A percentile compares a stretch with the other conserved stretches of the same genome.
Evolutionary conservation across 2,329 filamentous ascomycete species (phyloP).

Genomic region (Ambrosiella beaveri): DNA sequence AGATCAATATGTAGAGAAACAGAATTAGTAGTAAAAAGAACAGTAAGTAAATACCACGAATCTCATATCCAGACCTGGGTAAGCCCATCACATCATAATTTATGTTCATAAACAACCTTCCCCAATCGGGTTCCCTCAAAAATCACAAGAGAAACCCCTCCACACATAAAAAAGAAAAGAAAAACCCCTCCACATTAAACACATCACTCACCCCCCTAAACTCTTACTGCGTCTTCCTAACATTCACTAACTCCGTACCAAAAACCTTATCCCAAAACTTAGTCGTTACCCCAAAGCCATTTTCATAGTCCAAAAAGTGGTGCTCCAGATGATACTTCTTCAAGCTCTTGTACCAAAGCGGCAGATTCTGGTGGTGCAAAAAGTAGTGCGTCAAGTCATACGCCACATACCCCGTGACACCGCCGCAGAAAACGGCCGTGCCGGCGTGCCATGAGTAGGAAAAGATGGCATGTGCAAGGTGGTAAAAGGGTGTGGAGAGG

Average conservation of each 20-base stretch:
- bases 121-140: too few relatives aligned
- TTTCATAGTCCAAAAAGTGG: constrained; percentile 95
- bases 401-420: constrained; percentile 86
- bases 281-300: constrained; percentile 92
- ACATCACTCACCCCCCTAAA: neutral
- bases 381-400: constrained; percentile 99
- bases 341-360: constrained; percentile 71
- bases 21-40: too few relatives aligned
- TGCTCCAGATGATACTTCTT: constrained; percentile 98
- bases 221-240: constrained; percentile 7
- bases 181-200: too few relatives aligned
- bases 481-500: constrained; percentile 82
- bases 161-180: too few relatives aligned
- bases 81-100: too few relatives aligned
- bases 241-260: constrained; percentile 53
- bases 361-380: constrained; percentile 85
- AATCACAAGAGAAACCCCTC: too few relatives aligned
- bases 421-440: constrained; percentile 65
- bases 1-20: too few relatives aligned
- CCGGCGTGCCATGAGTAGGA: constrained; percentile 72
- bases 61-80: too few relatives aligned
- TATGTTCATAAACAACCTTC: too few relatives aligned
- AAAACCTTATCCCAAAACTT: constrained; percentile 91
- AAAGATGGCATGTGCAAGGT: constrained; percentile 68
- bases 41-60: too few relatives aligned